Base-by-base conservation (phyloP, 148 eudicot species). In the Cornus kousa region DNA sequence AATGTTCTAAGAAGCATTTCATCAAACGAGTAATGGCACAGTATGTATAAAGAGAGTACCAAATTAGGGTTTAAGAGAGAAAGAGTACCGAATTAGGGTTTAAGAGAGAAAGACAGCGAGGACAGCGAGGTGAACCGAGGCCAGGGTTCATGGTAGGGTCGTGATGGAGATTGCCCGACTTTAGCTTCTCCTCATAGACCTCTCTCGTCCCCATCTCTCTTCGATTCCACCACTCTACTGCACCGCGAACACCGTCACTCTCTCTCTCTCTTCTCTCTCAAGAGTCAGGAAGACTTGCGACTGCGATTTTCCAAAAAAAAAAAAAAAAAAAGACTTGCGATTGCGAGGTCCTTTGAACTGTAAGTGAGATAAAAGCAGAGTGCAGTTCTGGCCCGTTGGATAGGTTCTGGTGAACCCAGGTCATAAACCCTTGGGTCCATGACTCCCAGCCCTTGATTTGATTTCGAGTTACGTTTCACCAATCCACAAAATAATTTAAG, bases 111-210 rank as follows among this genome's bases (percentile, higher is more conserved):
- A 92, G 93, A 77, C 94, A 92, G 17, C 98, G 95, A 23, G 94
- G 97, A 83, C 96, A 91, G 5, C 94, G 88, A 48, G 97, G 87
- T 9, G 93, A 76, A 48, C 98, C 97, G 37, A 92, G 90, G 57
- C 97, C 97, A 40, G 94, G 94, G 3, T 89, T 88, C 23, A 94
- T 87, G 79, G 98, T 94, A 67, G 98, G 98, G 67, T 89, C 98
- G 73, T 92, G 84, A 77, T 85, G 37, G 37, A 90, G 67, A 77
- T 94, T 92, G 20, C 93, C 94, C 9, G 75, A 87, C 76, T 89
- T 77, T 20, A 92, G 81, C 87, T 90, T 94, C 85, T 92, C 83
- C 75, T 94, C 98, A 77, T 94, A 94, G 33, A 90, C 97, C 71
- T 94, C 94, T 83, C 98, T 79, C 1, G 98, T 94, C 16, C 98